Evolutionary conservation across 2,329 filamentous ascomycete species (phyloP).

Genomic region (Paraphaeosphaeria minitans): DNA sequence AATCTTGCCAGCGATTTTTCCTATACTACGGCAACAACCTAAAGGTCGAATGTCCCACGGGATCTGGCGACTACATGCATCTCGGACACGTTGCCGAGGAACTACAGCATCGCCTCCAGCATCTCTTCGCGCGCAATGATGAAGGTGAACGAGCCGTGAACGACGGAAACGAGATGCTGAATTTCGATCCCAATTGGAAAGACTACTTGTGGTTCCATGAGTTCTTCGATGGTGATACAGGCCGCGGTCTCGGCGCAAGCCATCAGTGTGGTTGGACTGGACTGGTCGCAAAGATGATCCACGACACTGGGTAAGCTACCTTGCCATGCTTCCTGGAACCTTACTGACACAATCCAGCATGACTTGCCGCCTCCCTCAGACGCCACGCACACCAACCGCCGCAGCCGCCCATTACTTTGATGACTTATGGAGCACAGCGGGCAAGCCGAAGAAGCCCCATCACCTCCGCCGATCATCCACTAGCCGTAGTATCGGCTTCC

Average conservation of each 20-base stretch:
- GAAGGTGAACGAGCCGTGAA: constrained; percentile 90
- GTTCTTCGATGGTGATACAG: constrained; percentile 93
- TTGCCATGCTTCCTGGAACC: background rate
- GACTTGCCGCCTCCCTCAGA: constrained; percentile 89
- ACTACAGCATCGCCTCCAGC: constrained; percentile 90
- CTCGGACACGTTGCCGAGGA: constrained; percentile 93
- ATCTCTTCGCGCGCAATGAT: constrained; percentile 83
- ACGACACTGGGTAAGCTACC: constrained; percentile 83
- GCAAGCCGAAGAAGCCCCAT: constrained; percentile 52
- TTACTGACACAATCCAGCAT: constrained; percentile 58
- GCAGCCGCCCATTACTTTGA: constrained; percentile 95
- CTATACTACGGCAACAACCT: constrained; percentile 92
- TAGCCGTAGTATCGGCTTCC: constrained; percentile 78
- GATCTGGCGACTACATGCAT: constrained; percentile 94
- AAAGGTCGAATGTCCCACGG: constrained; percentile 90
- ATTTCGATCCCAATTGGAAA: constrained; percentile 92
- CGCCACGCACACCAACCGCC: constrained; percentile 81
- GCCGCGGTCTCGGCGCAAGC: constrained; percentile 85
- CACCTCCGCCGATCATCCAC: constrained; percentile 79
- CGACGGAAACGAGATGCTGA: constrained; percentile 78
- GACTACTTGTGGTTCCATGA: constrained; percentile 96
- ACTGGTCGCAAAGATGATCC: constrained; percentile 93
- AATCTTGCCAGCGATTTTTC: constrained; percentile 93
- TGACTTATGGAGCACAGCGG: constrained; percentile 72
- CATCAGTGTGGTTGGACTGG: constrained; percentile 98